phyloP scores from a whole-genome alignment of 345 rosid species.

The rapeseed (Brassica napus) region Da-Ae NC_063445.1:43608501-43609000 shows the following conservation, averaged over 20 bases:
- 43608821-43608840: background rate
- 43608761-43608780: slow-evolving; percentile 91
- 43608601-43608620: background rate
- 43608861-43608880: background rate
- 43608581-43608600: background rate
- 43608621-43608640: background rate
- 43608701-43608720: slow-evolving; percentile 80
- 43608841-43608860: background rate
- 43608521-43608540: slow-evolving; percentile 68
- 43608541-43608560: slow-evolving; percentile 77
- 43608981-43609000: background rate
- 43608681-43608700: slow-evolving; percentile 97
- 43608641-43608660: background rate
- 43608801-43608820: background rate
- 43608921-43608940: slow-evolving; percentile 59
- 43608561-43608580: slow-evolving; percentile 86
- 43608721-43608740: slow-evolving; percentile 62
- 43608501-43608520: slow-evolving; percentile 90
- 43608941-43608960: slow-evolving; percentile 76
- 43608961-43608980: slow-evolving; percentile 1
- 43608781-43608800: slow-evolving; percentile 64
- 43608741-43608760: slow-evolving; percentile 82
- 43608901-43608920: slow-evolving; percentile 62
- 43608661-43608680: slow-evolving; percentile 97
- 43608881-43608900: slow-evolving; percentile 58